Evolutionary conservation across 2,329 filamentous ascomycete species (phyloP).

Genomic region (Salinomyces thailandicus): DNA sequence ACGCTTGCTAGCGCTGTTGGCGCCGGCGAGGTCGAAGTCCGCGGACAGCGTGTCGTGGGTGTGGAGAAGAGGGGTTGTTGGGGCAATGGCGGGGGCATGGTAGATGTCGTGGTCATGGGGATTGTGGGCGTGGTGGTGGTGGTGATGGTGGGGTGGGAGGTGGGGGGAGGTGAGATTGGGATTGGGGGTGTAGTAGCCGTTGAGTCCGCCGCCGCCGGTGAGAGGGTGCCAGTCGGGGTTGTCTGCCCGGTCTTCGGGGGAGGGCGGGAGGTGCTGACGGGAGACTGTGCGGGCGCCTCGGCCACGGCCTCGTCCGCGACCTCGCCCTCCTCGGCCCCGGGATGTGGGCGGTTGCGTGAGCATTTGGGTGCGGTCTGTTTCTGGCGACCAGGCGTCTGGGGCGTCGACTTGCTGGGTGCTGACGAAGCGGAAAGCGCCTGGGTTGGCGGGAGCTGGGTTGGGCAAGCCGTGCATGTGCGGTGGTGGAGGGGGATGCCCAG

Average conservation of each 20-base stretch:
- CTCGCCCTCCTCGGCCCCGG: constrained; percentile 19
- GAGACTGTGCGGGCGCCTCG: constrained; percentile 8
- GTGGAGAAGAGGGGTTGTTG: too few species aligned
- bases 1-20: constrained; percentile 29
- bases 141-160: neutral
- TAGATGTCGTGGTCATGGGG: neutral
- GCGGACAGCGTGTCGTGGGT: too few species aligned
- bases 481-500: constrained; percentile 21
- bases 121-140: neutral
- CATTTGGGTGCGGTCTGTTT: constrained; percentile 8
- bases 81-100: too few species aligned
- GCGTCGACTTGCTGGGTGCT: constrained; percentile 19
- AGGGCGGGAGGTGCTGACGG: too few species aligned
- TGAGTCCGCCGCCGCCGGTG: too few species aligned
- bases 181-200: too few species aligned
- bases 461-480: constrained; percentile 16
- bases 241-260: too few species aligned
- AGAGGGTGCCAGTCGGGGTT: too few species aligned
- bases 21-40: constrained; percentile 27
- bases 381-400: constrained; percentile 22
- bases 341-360: constrained; percentile 21
- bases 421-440: constrained; percentile 23
- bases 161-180: too few species aligned
- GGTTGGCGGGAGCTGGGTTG: constrained; percentile 10
- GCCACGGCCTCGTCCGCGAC: constrained; percentile 32